Base-by-base conservation (phyloP, 768 basidiomycete genomes). In the Candolleomyces eurysporus region DNA sequence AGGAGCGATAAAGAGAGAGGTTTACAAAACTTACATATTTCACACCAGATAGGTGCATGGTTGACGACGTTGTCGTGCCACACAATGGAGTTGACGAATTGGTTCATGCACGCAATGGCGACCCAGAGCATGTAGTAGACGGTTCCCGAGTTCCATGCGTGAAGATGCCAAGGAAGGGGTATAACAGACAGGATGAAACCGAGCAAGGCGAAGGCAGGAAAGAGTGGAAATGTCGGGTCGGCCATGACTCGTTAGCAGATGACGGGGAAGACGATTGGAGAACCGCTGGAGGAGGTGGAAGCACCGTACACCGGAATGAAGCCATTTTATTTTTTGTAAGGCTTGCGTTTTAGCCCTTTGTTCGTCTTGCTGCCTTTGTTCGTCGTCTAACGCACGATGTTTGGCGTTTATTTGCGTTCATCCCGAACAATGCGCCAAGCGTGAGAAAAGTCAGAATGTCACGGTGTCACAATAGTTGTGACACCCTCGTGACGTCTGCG, bases 51-150 rank as follows among this genome's bases (percentile, higher is more conserved):
- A 0, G 82, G 82, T 0, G 76, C 70, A n/a, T 8, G 60, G 61
- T 84, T 74, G 2, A 75, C 65, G 11, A 71, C 69, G 61, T 78
- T 85, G 19, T 78, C 74, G 42, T 71, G 68, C 89, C 89, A 91
- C 0, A 89, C 64, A 22, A 89, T 69, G 1, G 82, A 77, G 68
- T 90, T 87, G 55, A 90, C 69, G 60, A 78, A 82, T 5, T 74
- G 67, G 45, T 78, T 78, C 14, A 89, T 74, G 53, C 79, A 82
- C 2, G 67, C 73, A 1, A 79, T 56, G 0, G 76, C 76, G 0
- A 76, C 14, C 58, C 48, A 59, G 6, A 59, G n/a, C 58, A 59
- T 59, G 22, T 4, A 59, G 17, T 31, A 31, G 5, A 73, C 86
- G 2, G 78, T 78, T 0, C 76, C 79, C 11, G 77, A 68, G 54